Conservation (phyloP, 225 moss, liverwort and hornwort genomes). For the Neckera pumila region DNA sequence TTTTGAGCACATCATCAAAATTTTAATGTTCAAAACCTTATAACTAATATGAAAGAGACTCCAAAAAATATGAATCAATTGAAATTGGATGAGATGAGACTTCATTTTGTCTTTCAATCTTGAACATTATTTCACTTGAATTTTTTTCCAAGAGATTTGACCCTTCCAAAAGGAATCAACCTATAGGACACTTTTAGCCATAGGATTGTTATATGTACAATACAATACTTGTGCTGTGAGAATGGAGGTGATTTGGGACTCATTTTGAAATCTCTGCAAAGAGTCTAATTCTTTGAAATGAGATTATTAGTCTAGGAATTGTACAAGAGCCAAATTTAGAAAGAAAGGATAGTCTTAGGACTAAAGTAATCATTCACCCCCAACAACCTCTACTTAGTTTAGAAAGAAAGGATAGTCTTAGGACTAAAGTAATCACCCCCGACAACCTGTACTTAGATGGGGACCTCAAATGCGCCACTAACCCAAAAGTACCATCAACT, state of each 20-base stretch:
- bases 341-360: not conserved
- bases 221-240: not conserved
- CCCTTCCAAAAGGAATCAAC: too few species aligned
- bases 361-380: not conserved
- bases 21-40: too few species aligned
- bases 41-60: too few species aligned
- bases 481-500: not conserved
- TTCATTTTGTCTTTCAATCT: too few species aligned
- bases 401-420: not conserved
- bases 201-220: too few species aligned
- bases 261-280: not conserved
- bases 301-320: not conserved
- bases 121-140: too few species aligned
- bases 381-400: not conserved
- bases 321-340: not conserved
- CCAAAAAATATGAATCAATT: too few species aligned
- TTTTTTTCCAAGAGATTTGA: too few species aligned
- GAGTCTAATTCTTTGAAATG: not conserved
- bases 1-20: too few species aligned
- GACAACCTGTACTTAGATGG: not conserved
- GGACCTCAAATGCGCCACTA: fast-evolving
- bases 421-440: not conserved
- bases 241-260: not conserved
- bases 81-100: too few species aligned
- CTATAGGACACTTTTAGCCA: too few species aligned